Evolutionary conservation across 164 flowering plant species (phyloP), one percentile per base, ranked within the genome.

Genomic region (Saururus chinensis): DNA sequence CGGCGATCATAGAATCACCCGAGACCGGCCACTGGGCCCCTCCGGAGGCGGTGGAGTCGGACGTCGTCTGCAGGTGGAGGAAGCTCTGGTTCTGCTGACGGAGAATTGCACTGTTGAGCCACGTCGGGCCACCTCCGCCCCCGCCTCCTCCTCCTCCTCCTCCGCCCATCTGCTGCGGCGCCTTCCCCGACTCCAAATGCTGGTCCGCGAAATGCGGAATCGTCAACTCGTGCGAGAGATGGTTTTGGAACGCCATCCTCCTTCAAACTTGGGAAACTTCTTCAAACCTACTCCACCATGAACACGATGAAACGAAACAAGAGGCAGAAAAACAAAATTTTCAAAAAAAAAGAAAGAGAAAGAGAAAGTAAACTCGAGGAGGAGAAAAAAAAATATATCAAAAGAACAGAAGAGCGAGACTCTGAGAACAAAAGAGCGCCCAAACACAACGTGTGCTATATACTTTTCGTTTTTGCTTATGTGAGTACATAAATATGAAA

Each of bases 31-130:
- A 67, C 25, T 49, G 70, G 48, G 56, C 57, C n/a, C 64, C 60
- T 13, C 64, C 55, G 35, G 80, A 68, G 5, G 71, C 59, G 35
- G 75, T 35, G 35, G 79, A 66, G 25, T 70, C 69, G 4, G 76
- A 57, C 40, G 70, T 72, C 11, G 83, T 77, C 61, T 79, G 85
- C 7, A 81, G 60, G 73, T 78, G 81, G 11, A 82, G 79, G 59
- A 75, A 78, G 56, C 72, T 74, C 30, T 67, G 73, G 60, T 60
- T 71, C 53, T 77, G 84, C 45, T 80, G 82, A 51, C 79, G 79
- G 66, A 76, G 74, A 58, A 73, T 70, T 13, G 82, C 79, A 71
- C 60, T 70, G 82, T 66, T 80, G 1, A 83, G 81, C 92, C 91
- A 83, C 23, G 82, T 76, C 26, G 84, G 84, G 0, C 72, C 75